Conservation (phyloP, 768 basidiomycete genomes). For the Sporobolomyces phaffii region DNA sequence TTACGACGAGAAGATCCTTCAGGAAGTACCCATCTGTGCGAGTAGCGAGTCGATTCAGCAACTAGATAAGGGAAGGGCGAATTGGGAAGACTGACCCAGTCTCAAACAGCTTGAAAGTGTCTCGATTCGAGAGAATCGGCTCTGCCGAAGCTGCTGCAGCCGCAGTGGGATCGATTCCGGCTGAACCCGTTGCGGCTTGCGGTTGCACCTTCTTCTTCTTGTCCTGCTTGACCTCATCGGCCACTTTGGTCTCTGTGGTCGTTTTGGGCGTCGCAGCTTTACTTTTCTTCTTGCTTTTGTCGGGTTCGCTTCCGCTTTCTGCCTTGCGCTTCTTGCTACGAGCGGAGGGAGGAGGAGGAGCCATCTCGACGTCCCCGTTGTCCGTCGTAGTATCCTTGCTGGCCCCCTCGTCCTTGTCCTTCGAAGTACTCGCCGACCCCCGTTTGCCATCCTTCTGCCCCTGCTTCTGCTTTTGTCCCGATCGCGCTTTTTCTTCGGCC, state of each 20-base stretch:
- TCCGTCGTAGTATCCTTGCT: neutral
- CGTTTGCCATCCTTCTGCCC: neutral
- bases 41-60: neutral
- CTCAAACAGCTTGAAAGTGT: slow-evolving; percentile 11
- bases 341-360: neutral
- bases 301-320: neutral
- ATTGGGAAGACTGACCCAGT: neutral
- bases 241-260: neutral
- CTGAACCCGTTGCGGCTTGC: too few relatives aligned
- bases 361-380: neutral
- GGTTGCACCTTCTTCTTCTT: neutral
- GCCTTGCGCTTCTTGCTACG: neutral
- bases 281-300: neutral
- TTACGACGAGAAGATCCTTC: slow-evolving; percentile 5
- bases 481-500: neutral
- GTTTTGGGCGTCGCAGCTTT: neutral
- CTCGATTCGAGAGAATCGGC: neutral
- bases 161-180: neutral
- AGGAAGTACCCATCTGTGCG: slow-evolving; percentile 2
- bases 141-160: neutral
- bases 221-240: neutral
- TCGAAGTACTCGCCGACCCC: too few relatives aligned
- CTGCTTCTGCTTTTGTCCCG: neutral
- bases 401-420: neutral
- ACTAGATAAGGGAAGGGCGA: neutral